Evolutionary conservation across 768 basidiomycete genomes (phyloP).

Genomic region (Pleurotus cornucopiae): DNA sequence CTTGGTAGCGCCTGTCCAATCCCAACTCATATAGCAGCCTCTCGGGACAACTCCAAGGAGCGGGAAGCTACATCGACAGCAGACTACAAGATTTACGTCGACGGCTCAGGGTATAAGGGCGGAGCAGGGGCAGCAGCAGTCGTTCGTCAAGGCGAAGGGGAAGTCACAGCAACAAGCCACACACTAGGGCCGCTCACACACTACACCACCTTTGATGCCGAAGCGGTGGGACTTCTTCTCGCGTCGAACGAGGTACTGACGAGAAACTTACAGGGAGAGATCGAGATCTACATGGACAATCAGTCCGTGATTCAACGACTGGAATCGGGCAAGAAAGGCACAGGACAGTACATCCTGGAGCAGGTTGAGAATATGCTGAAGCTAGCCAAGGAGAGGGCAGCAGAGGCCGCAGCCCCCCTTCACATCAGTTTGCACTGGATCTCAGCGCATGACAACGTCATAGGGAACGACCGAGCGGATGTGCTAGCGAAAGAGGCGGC

Average conservation of each 20-base stretch:
- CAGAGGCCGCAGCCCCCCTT: not conserved
- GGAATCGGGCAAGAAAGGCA: not conserved
- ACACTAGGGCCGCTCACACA: slow-evolving; percentile 1
- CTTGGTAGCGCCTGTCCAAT: not conserved
- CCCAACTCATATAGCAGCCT: not conserved
- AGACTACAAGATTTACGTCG: not conserved
- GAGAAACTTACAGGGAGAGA: too few species aligned
- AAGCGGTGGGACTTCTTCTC: not conserved
- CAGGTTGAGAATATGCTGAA: not conserved
- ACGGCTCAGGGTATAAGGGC: not conserved
- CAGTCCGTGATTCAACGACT: not conserved
- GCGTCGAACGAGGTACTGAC: not conserved
- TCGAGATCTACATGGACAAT: not conserved
- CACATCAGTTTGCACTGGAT: not conserved
- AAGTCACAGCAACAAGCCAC: not conserved
- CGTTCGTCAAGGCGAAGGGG: not conserved
- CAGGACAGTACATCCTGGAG: not conserved
- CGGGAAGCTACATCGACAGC: not conserved
- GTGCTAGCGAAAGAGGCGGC: not conserved
- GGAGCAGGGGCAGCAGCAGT: not conserved
- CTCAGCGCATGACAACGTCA: not conserved
- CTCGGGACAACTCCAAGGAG: not conserved
- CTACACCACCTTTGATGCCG: slow-evolving; percentile 7
- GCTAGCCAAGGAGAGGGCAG: not conserved
- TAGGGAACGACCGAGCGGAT: not conserved